These are phyloP conservation scores for Gossypium sturtianum DNA, from an alignment of 345 rosid genomes.

Conservation along the genomic window DNA sequence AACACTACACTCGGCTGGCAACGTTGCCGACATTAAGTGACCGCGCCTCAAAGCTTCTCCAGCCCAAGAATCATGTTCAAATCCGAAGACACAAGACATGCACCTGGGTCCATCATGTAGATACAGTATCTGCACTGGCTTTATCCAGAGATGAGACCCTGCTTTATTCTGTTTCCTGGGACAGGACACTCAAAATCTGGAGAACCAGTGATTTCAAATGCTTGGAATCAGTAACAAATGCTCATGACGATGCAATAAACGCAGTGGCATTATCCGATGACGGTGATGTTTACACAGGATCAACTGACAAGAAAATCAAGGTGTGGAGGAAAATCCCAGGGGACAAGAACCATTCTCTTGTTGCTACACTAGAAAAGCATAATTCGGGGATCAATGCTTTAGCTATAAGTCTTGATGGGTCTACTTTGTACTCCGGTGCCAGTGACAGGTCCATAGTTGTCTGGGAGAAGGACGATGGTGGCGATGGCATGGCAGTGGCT, in stretches of 20 bases:
- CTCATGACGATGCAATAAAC: constrained; percentile 88
- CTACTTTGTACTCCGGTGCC: constrained; percentile 63
- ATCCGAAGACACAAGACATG: constrained; percentile 68
- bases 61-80: constrained; percentile 61
- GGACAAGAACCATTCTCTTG: constrained; percentile 49
- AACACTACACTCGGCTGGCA: constrained; percentile 54
- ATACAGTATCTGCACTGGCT: constrained; percentile 74
- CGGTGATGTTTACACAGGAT: constrained; percentile 76
- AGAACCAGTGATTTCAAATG: constrained; percentile 76
- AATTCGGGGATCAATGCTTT: constrained; percentile 73
- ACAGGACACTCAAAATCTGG: constrained; percentile 84
- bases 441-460: constrained; percentile 63
- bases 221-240: constrained; percentile 65
- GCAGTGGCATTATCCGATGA: constrained; percentile 52
- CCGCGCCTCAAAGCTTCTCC: constrained; percentile 49
- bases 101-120: constrained; percentile 89
- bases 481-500: constrained; percentile 37
- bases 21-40: constrained; percentile 83
- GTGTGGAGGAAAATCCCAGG: constrained; percentile 57
- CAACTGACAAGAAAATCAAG: constrained; percentile 76
- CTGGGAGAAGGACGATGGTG: constrained; percentile 50
- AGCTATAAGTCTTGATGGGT: constrained; percentile 52
- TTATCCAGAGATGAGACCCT: constrained; percentile 57
- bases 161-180: constrained; percentile 95
- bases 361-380: constrained; percentile 53